Evolutionary conservation across 257 asterid genomes (phyloP).

Genomic region (Leonotis leonurus): DNA sequence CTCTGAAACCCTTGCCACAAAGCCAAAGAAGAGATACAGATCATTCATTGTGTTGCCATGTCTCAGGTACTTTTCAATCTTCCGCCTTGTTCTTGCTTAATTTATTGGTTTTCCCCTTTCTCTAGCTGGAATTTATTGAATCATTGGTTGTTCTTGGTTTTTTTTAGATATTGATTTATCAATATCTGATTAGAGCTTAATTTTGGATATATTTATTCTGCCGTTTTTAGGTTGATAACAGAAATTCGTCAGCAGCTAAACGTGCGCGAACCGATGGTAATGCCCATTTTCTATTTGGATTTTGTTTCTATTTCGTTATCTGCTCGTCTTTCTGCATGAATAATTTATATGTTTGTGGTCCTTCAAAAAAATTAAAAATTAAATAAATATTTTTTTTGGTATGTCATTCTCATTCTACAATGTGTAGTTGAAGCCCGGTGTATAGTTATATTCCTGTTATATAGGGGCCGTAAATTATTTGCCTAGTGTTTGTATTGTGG

Average conservation of each 20-base stretch:
- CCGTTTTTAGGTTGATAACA: conserved; percentile 53
- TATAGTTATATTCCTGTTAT: too few relatives aligned
- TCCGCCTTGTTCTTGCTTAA: not conserved
- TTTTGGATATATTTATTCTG: not conserved
- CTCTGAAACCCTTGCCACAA: conserved; percentile 11
- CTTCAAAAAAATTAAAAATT: too few relatives aligned
- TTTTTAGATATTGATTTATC: not conserved
- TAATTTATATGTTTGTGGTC: too few relatives aligned
- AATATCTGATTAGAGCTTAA: not conserved
- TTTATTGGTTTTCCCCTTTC: not conserved
- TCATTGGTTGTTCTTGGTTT: not conserved
- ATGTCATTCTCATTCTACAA: too few relatives aligned
- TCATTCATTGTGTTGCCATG: conserved; percentile 13
- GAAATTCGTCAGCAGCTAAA: conserved; percentile 75
- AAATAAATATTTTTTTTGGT: not conserved
- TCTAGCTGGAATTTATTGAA: too few relatives aligned
- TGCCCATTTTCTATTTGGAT: not conserved
- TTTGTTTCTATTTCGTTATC: not conserved
- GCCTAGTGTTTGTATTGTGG: not conserved
- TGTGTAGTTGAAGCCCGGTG: too few relatives aligned
- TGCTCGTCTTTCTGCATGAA: not conserved
- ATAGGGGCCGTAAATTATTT: not conserved
- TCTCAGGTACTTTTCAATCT: conserved; percentile 22
- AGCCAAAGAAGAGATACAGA: not conserved
- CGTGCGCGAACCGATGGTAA: conserved; percentile 85